These are phyloP conservation scores for Rhododendron ovatum DNA, from an alignment of 148 eudicot species.

Conservation along the genomic window DNA sequence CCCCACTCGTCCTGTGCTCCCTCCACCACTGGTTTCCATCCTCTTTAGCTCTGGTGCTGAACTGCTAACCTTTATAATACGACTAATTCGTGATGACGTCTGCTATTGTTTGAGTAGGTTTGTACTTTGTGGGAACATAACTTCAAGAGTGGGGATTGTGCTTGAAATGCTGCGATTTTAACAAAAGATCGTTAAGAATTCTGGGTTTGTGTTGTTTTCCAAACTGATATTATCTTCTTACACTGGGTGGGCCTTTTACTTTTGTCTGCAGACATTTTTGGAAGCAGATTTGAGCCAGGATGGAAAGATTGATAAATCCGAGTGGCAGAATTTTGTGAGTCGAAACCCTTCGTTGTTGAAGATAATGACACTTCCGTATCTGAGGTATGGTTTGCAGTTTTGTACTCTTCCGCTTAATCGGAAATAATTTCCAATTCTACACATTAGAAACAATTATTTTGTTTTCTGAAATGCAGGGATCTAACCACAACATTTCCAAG, in stretches of 20 bases:
- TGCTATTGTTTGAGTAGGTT: not conserved
- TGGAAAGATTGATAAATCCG: constrained; percentile 75
- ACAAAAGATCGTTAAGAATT: not conserved
- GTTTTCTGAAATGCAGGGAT: constrained; percentile 47
- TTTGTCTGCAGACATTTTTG: constrained; percentile 59
- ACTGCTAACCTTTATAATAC: not conserved
- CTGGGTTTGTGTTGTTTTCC: not conserved
- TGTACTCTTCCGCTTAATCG: not conserved
- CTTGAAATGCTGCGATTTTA: not conserved
- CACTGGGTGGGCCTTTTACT: not conserved
- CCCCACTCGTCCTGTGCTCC: too few species aligned
- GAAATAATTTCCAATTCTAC: not conserved
- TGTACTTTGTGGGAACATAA: not conserved
- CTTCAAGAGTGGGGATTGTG: not conserved
- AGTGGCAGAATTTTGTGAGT: constrained; percentile 78
- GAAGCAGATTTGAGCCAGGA: constrained; percentile 83
- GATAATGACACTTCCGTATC: constrained; percentile 92
- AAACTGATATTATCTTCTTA: not conserved
- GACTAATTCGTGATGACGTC: not conserved
- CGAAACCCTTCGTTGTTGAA: constrained; percentile 75
- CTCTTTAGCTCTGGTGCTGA: not conserved
- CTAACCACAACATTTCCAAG: constrained; percentile 70
- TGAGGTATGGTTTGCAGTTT: constrained; percentile 55
- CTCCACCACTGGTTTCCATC: too few species aligned
- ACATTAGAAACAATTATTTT: not conserved